Evolutionary conservation across 805 yeast species (phyloP), one percentile per base, ranked within the genome.

Genomic region (Ogataea henricii): DNA sequence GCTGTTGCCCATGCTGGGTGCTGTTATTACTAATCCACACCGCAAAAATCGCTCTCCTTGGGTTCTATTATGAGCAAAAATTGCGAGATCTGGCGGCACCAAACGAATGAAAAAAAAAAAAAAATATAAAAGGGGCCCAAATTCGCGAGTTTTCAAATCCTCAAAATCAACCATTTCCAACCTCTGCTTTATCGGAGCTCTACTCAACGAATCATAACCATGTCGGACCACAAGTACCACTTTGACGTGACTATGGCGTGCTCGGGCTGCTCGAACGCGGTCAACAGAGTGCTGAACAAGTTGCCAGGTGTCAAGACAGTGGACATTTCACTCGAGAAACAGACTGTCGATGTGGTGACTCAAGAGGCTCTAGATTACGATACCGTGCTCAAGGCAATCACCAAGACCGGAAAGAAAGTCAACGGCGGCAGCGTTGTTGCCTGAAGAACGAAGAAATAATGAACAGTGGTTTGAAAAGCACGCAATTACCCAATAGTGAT

Each of bases 321-420:
- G 18, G 85, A 86, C 48, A 83, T 91, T 48, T 85, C 95, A 2
- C 75, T 94, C 40, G 91, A 86, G 43, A 70, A 81, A 23, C 97
- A 92, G 72, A 72, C 84, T 1, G 99, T 92, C 8, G 85, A 82
- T 60, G 96, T 92, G 36, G 73, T 74, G 47, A 79, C 94, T 8
- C 69, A 67, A 13, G 70, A 71, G 27, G 57, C 67, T 9, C 65
- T 87, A 29, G 77, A 80, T 44, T 89, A 87, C 63, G 95, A 91
- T 43, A 79, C 85, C 2, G 91, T 94, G n/a, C 74, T 84, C 46
- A 83, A 77, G 45, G 83, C 89, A 47, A 92, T 92, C 54, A 72
- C 84, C 53, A 92, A 92, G 74, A 90, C 98, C 1, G 98, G 98
- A 30, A 92, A 92, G 73, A 82, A 82, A 59, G 85, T 92, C 49